Evolutionary conservation across 169 alveolate genomes (phyloP), one percentile per base, ranked within the genome.

Genomic region (Plasmodium gaboni): DNA sequence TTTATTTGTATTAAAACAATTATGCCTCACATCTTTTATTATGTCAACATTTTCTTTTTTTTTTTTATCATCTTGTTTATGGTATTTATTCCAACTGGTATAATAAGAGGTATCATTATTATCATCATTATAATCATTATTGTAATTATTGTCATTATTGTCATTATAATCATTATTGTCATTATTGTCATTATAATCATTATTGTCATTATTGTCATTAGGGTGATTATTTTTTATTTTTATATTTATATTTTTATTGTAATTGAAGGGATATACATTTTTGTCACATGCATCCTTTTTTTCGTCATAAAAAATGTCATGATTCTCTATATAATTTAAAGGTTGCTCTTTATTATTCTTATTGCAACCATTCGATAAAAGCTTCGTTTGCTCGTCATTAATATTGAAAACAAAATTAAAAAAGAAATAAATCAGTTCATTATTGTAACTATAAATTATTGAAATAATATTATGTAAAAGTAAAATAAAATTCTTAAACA

Each of bases 391-490:
- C 38, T 64, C 74, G 38, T 78, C 19, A 65, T 78, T 78, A 64
- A 78, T 78, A 24, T 78, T 65, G 53, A 78, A 64, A 64, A 78
- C 32, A 78, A 78, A 78, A 19, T 78, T 78, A 65, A 78, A 67
- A 42, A 78, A 65, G 67, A 78, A 78, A 67, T 26, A 78, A 50
- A 63, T 65, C 9, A 78, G 51, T 78, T 64, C 78, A 17, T 28
- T 78, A 57, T 78, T 78, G 76, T 78, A 78, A 69, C 76, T 78
- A 65, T 78, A 78, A 57, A 78, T 78, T 67, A 78, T 19, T 13
- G 89, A 78, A 65, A 78, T 78, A 19, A 78, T 55, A 60, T 78
- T 78, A 69, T 78, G 70, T 24, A 78, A 46, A 38, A 78, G 89
- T 17, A 78, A 70, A 69, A 78, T 32, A 32, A 78, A 78, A 57